These are phyloP conservation scores for Euphorbia tirucalli DNA, from an alignment of 345 rosid species.

Conservation along the genomic window DNA sequence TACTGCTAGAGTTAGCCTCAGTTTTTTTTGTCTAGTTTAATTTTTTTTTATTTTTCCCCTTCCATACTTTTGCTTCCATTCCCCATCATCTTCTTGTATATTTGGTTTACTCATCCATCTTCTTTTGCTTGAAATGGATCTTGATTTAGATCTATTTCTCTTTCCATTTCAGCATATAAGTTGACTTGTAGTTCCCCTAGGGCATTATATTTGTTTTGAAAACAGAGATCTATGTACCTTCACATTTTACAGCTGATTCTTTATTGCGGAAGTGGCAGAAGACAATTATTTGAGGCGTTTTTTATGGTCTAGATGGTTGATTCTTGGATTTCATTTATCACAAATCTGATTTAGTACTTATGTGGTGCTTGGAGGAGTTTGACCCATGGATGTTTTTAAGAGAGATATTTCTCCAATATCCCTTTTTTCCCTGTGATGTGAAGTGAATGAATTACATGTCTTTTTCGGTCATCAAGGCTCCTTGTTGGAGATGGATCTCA, in stretches of 20 bases:
- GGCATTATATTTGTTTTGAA: neutral
- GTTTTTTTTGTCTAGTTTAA: neutral
- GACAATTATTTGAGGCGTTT: neutral
- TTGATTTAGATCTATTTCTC: neutral
- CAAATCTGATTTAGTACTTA: neutral
- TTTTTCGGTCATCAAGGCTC: neutral
- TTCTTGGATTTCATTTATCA: neutral
- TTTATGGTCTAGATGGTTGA: neutral
- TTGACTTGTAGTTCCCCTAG: neutral
- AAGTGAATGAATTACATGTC: neutral
- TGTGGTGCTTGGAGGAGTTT: conserved; percentile 2
- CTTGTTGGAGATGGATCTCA: neutral
- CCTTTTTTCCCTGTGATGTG: neutral
- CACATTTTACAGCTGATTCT: neutral
- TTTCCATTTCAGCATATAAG: neutral
- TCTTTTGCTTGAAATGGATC: neutral
- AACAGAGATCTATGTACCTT: neutral
- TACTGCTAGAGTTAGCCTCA: neutral
- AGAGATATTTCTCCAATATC: neutral
- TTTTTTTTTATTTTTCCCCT: neutral
- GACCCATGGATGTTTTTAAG: neutral
- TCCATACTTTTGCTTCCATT: neutral
- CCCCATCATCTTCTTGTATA: neutral
- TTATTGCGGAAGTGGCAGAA: neutral
- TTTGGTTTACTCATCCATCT: neutral